Evolutionary conservation across 306 rosid genomes (phyloP).

Genomic region (Rosa multiflora): DNA sequence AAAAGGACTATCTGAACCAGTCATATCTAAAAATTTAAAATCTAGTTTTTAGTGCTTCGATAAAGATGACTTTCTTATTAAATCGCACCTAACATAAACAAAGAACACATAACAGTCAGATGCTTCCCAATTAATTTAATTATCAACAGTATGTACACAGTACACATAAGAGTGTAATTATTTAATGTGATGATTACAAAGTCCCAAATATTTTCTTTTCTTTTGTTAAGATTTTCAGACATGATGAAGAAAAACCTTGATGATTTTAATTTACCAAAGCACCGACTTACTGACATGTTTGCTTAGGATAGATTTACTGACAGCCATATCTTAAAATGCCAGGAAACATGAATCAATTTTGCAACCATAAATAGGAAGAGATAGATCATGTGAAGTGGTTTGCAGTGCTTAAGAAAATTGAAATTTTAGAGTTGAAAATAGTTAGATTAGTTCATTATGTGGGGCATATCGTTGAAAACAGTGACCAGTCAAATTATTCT

Average conservation of each 20-base stretch:
- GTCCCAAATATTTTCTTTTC: conserved; percentile 36
- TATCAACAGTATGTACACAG: conserved; percentile 9
- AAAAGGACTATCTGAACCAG: too few relatives aligned
- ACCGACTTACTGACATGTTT: conserved; percentile 24
- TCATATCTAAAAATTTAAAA: not conserved
- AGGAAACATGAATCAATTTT: conserved; percentile 6
- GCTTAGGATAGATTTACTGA: conserved; percentile 13
- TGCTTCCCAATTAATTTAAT: conserved; percentile 15
- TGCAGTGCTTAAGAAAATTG: not conserved
- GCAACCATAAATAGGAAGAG: not conserved
- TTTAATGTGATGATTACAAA: conserved; percentile 32
- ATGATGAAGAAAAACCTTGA: not conserved
- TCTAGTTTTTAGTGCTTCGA: not conserved
- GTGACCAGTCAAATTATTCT: not conserved
- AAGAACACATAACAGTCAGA: conserved; percentile 8
- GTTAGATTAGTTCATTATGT: not conserved
- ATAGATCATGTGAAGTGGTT: not conserved
- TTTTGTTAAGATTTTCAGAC: conserved; percentile 40
- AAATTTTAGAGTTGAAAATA: not conserved
- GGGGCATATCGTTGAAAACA: not conserved
- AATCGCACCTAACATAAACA: conserved; percentile 9
- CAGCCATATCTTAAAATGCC: conserved; percentile 20
- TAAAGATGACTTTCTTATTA: conserved; percentile 20
- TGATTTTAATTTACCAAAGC: conserved; percentile 10
- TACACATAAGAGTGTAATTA: conserved; percentile 19